A percentile compares a stretch with the other conserved stretches of the same genome.
Conservation (phyloP, 495 filamentous ascomycete genomes). For the Hypoxylon trugodes region DNA sequence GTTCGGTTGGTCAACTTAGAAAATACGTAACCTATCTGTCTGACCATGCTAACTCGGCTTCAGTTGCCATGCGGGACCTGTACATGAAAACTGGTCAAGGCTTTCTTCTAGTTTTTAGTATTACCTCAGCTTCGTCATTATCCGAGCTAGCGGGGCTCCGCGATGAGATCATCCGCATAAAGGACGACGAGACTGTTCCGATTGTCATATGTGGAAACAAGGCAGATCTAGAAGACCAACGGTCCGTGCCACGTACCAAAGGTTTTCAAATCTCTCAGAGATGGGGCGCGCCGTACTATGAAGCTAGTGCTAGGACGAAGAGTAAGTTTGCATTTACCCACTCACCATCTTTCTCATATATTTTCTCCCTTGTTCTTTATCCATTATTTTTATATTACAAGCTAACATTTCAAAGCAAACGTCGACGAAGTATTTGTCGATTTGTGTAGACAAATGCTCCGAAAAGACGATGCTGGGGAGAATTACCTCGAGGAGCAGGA, state of each 20-base stretch:
- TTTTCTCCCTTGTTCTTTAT: conserved; percentile 7
- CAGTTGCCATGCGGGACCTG: conserved; percentile 76
- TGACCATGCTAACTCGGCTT: conserved; percentile 32
- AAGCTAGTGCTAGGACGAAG: conserved; percentile 82
- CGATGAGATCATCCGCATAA: conserved; percentile 96
- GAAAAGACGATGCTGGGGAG: conserved; percentile 66
- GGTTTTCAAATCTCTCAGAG: conserved; percentile 87
- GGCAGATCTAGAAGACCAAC: conserved; percentile 91
- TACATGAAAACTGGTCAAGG: conserved; percentile 98
- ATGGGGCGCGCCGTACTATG: conserved; percentile 96
- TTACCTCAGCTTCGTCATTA: conserved; percentile 86
- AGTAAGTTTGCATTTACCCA: too few relatives aligned
- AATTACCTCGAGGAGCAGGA: conserved; percentile 51
- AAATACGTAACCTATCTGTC: conserved; percentile 2
- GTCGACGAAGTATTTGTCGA: conserved; percentile 96
- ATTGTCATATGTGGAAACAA: conserved; percentile 99
- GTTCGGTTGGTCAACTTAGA: conserved; percentile 75
- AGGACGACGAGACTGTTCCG: conserved; percentile 89
- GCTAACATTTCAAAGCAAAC: conserved; percentile 64
- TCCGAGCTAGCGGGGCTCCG: conserved; percentile 87
- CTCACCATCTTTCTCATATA: too few relatives aligned
- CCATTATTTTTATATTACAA: too few relatives aligned
- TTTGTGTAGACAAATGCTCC: conserved; percentile 90
- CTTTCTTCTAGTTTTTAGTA: conserved; percentile 97
- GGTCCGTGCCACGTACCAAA: conserved; percentile 79